A percentile compares a stretch with the other conserved stretches of the same genome.
Conservation (phyloP, 163 green algal genomes). For the Scenedesmus sp. region DNA sequence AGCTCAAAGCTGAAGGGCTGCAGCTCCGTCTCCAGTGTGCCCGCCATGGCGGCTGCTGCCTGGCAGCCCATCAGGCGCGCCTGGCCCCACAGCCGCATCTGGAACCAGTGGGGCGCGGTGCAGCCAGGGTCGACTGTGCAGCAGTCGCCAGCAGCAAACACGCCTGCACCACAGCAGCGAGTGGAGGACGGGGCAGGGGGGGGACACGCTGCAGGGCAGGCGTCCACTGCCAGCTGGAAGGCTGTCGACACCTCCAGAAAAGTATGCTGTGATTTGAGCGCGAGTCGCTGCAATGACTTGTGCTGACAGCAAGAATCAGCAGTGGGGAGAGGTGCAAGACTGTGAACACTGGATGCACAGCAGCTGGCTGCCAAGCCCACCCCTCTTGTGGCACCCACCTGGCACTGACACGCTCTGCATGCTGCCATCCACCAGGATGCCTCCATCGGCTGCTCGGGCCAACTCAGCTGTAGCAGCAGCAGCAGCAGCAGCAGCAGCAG, state of each 20-base stretch:
- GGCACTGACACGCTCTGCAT: constrained; percentile 67
- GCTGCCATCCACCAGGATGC: constrained; percentile 73
- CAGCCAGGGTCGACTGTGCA: constrained; percentile 59
- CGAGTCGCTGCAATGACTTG: not conserved
- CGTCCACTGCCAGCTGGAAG: too few relatives aligned
- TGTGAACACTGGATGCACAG: too few relatives aligned
- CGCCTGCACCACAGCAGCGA: constrained; percentile 24
- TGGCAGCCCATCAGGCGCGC: constrained; percentile 79
- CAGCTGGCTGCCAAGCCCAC: not conserved
- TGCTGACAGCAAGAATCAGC: not conserved
- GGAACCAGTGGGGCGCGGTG: constrained; percentile 29
- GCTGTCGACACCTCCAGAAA: too few relatives aligned
- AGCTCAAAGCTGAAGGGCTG: constrained; percentile 88
- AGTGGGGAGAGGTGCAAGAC: too few relatives aligned
- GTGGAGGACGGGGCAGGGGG: not conserved
- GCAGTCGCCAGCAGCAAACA: constrained; percentile 77
- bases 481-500: not conserved
- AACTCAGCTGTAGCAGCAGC: constrained; percentile 55
- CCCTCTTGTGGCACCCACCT: not conserved
- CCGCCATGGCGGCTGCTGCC: constrained; percentile 83
- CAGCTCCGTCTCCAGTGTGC: constrained; percentile 63
- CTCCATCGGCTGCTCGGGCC: constrained; percentile 67
- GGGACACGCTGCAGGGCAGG: too few relatives aligned
- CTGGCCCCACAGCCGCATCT: constrained; percentile 94
- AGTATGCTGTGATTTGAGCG: too few relatives aligned